Conservation (phyloP, 2,329 filamentous ascomycete species). For the Aspergillus sp. region DNA sequence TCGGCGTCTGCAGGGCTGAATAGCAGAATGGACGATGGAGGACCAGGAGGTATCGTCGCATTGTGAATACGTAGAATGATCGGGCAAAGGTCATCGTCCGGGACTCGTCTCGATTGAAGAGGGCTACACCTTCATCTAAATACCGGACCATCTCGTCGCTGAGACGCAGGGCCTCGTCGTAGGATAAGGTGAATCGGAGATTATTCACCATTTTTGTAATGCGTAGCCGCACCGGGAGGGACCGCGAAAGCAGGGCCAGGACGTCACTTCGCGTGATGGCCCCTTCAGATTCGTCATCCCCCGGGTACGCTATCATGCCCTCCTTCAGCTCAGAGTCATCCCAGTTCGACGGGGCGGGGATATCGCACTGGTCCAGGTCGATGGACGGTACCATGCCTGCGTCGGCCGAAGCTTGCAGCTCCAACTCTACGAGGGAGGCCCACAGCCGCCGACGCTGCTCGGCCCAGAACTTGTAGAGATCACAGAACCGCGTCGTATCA, state of each 20-base stretch:
- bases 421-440: slow-evolving; percentile 38
- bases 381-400: slow-evolving; percentile 27
- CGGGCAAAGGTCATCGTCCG: slow-evolving; percentile 20
- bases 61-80: slow-evolving; percentile 42
- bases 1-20: slow-evolving; percentile 24
- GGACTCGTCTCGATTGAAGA: slow-evolving; percentile 15
- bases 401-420: slow-evolving; percentile 31
- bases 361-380: slow-evolving; percentile 30
- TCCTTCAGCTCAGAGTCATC: slow-evolving; percentile 28
- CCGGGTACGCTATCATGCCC: slow-evolving; percentile 18
- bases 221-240: slow-evolving; percentile 21
- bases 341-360: slow-evolving; percentile 30
- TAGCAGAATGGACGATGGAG: slow-evolving; percentile 42
- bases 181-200: slow-evolving; percentile 22
- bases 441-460: slow-evolving; percentile 41
- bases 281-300: slow-evolving; percentile 7
- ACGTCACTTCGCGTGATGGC: slow-evolving; percentile 20
- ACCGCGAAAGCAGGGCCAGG: slow-evolving; percentile 20
- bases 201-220: slow-evolving; percentile 25
- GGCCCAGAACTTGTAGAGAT: slow-evolving; percentile 31
- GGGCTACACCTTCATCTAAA: slow-evolving; percentile 14
- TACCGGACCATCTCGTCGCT: slow-evolving; percentile 20
- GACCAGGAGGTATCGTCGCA: slow-evolving; percentile 48
- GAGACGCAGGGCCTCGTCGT: slow-evolving; percentile 26
- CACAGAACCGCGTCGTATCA: slow-evolving; percentile 27